phyloP scores from a whole-genome alignment of 106 monocot genomes.

The Platanthera guangdongensis region DNA sequence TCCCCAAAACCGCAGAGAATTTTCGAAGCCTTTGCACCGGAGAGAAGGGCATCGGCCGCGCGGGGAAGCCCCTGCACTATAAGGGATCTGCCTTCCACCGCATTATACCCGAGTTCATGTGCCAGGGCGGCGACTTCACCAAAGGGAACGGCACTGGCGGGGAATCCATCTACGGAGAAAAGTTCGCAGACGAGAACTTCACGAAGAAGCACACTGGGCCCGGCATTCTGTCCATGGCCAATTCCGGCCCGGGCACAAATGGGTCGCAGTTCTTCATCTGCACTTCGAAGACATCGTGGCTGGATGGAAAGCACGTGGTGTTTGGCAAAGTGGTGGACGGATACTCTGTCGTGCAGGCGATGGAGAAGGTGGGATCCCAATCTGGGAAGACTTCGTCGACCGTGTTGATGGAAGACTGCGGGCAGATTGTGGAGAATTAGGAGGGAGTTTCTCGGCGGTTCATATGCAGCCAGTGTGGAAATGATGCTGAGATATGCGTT shows the following conservation, averaged over 20 bases:
- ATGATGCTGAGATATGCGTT: too few species aligned
- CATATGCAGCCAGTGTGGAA: too few species aligned
- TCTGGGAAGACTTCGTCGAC: constrained; percentile 33
- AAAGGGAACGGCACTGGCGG: constrained; percentile 79
- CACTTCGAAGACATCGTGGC: constrained; percentile 54
- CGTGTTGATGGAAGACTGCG: constrained; percentile 67
- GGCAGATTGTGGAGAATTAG: constrained; percentile 35
- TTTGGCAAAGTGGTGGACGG: constrained; percentile 76
- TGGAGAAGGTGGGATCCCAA: constrained; percentile 55
- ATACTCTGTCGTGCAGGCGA: constrained; percentile 52
- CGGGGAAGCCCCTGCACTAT: constrained; percentile 70
- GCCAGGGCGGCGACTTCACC: constrained; percentile 87
- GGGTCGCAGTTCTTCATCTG: constrained; percentile 89
- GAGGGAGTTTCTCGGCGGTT: neutral
- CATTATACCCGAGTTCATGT: constrained; percentile 79
- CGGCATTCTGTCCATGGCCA: constrained; percentile 77
- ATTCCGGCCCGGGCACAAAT: constrained; percentile 59
- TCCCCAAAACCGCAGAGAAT: constrained; percentile 84
- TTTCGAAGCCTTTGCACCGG: constrained; percentile 87
- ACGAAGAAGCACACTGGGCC: constrained; percentile 61
- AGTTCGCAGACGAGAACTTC: constrained; percentile 81
- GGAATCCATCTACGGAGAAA: constrained; percentile 66
- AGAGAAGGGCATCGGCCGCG: constrained; percentile 62
- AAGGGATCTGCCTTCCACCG: constrained; percentile 74
- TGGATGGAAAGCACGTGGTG: constrained; percentile 80